A percentile compares a stretch with the other conserved stretches of the same genome.
These are phyloP conservation scores for Bathelium albidoporum DNA, from an alignment of 495 filamentous ascomycete species.

Conservation along the genomic window DNA sequence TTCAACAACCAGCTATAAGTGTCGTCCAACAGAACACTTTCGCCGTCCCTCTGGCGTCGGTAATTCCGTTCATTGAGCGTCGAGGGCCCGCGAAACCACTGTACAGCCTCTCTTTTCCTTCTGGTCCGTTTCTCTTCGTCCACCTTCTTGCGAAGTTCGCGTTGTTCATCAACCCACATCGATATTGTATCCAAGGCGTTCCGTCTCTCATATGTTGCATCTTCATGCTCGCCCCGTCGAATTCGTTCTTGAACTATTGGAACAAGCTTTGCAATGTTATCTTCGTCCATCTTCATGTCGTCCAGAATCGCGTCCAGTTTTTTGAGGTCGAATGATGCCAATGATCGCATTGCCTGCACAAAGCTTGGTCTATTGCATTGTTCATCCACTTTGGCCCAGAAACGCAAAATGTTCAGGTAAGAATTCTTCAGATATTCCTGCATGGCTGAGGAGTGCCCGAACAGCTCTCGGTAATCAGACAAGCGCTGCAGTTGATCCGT, in stretches of 20 bases:
- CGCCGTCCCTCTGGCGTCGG: neutral
- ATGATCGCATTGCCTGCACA: neutral
- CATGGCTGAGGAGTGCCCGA: constrained; percentile 4
- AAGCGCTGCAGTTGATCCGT: neutral
- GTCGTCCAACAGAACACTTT: neutral
- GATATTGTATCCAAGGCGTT: neutral
- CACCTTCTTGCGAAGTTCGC: neutral
- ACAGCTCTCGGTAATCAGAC: constrained; percentile 1
- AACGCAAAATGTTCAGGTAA: constrained; percentile 2
- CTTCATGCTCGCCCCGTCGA: neutral
- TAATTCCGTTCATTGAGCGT: constrained; percentile 3
- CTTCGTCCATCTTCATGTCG: neutral
- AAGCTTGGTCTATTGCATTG: neutral
- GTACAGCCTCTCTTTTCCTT: neutral
- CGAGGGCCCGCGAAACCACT: constrained; percentile 1
- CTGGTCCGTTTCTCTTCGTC: neutral
- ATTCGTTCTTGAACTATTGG: constrained; percentile 5
- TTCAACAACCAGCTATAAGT: constrained; percentile 2
- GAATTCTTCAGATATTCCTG: neutral
- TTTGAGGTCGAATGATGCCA: neutral
- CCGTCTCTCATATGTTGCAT: neutral
- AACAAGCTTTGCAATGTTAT: constrained; percentile 8
- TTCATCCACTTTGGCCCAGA: constrained; percentile 3
- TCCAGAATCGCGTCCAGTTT: constrained; percentile 4
- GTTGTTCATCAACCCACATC: constrained; percentile 1